Conservation (phyloP, 768 basidiomycete genomes). For the Suillus americanus region DNA sequence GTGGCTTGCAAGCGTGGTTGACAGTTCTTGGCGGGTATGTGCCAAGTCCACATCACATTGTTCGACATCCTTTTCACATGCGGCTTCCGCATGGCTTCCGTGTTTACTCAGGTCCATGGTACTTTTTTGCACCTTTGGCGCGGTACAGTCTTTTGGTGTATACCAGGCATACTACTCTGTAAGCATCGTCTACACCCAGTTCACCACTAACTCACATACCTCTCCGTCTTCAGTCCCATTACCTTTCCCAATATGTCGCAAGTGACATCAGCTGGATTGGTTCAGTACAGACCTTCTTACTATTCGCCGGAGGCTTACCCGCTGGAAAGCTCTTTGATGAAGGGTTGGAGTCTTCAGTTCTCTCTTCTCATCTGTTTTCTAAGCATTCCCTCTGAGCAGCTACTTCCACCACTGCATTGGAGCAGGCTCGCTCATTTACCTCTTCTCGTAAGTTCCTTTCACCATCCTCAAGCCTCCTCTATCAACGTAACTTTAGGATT, state of each 20-base stretch:
- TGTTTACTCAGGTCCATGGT: constrained; percentile 35
- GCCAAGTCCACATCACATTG: background rate
- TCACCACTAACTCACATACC: background rate
- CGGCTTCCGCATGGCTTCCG: background rate
- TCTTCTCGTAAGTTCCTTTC: constrained; percentile 38
- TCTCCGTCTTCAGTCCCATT: constrained; percentile 29
- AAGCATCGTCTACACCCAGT: background rate
- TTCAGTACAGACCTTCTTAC: constrained; percentile 48
- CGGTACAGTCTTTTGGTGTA: constrained; percentile 47
- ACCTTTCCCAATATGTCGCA: constrained; percentile 38
- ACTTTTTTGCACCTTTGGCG: constrained; percentile 49
- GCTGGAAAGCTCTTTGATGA: constrained; percentile 48
- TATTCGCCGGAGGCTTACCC: constrained; percentile 44
- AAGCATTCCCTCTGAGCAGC: background rate
- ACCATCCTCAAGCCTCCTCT: background rate
- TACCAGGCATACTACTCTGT: constrained; percentile 55
- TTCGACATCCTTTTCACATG: background rate
- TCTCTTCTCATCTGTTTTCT: background rate
- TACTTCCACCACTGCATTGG: constrained; percentile 45
- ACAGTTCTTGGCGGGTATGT: constrained; percentile 48
- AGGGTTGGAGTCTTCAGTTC: constrained; percentile 35
- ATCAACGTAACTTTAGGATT: constrained; percentile 32
- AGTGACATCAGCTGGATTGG: constrained; percentile 53
- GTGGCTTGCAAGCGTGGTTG: constrained; percentile 44
- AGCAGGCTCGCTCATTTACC: constrained; percentile 37